These are phyloP conservation scores for Canavalia ensiformis DNA, from an alignment of 306 rosid species.

Conservation along the genomic window DNA sequence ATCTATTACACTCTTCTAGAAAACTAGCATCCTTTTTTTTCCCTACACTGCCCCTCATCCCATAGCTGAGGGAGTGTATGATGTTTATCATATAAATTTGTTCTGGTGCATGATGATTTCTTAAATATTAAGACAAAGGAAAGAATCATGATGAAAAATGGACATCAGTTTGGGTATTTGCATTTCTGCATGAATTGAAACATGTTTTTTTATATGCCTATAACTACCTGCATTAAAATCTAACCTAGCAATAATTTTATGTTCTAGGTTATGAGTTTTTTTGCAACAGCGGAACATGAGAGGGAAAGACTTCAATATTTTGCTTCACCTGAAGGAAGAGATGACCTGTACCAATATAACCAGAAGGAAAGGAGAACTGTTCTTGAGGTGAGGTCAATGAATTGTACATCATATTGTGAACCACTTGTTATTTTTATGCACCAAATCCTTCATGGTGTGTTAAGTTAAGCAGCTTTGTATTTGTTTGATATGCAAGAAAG, in stretches of 20 bases:
- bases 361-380: constrained; percentile 93
- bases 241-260: constrained; percentile 39
- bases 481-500: constrained; percentile 34
- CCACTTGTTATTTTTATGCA: background rate
- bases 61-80: background rate
- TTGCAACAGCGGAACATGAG: constrained; percentile 84
- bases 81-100: constrained; percentile 8
- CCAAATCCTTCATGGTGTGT: constrained; percentile 13
- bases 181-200: constrained; percentile 17
- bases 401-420: background rate
- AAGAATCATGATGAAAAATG: background rate
- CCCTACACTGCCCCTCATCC: no score
- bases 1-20: background rate
- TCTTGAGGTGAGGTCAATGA: constrained; percentile 74
- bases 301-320: constrained; percentile 87
- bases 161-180: constrained; percentile 14
- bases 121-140: background rate
- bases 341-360: constrained; percentile 93
- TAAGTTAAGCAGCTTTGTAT: constrained; percentile 18
- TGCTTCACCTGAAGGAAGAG: constrained; percentile 97
- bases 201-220: constrained; percentile 12
- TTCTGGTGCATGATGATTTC: constrained; percentile 6
- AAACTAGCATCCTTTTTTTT: background rate
- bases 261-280: constrained; percentile 84
- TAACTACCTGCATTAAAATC: constrained; percentile 39